Conservation (phyloP, 2,329 filamentous ascomycete genomes). For the Xylaria sp. region DNA sequence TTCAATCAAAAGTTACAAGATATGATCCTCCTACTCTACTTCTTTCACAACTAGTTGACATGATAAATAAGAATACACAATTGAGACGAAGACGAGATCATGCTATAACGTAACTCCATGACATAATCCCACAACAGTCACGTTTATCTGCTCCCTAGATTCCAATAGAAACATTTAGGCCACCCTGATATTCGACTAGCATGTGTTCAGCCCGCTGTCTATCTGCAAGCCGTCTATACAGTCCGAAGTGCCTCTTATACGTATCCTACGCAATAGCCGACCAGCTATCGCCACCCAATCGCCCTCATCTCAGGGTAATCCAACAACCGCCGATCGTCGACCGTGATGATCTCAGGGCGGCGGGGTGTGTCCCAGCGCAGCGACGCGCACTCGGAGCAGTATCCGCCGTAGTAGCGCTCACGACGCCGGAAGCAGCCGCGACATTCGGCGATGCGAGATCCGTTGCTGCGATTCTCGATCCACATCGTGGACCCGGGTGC, state of each 20-base stretch:
- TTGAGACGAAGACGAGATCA: not conserved
- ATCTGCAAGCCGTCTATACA: not conserved
- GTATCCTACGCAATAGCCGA: not conserved
- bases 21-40: not conserved
- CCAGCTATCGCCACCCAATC: constrained; percentile 30
- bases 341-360: constrained; percentile 12
- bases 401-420: constrained; percentile 33
- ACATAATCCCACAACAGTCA: not conserved
- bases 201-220: not conserved
- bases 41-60: not conserved
- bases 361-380: constrained; percentile 19
- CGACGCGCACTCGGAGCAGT: constrained; percentile 41
- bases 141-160: not conserved
- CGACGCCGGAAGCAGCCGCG: constrained; percentile 36
- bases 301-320: constrained; percentile 31
- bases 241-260: not conserved
- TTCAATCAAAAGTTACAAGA: not conserved
- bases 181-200: not conserved
- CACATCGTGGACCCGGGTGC: constrained; percentile 41
- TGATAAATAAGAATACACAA: constrained; percentile 7
- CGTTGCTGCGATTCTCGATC: constrained; percentile 9
- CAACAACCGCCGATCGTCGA: constrained; percentile 12
- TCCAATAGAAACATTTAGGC: not conserved
- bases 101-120: not conserved
- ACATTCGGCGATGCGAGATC: constrained; percentile 4